Conservation (phyloP, 164 flowering plant species). For the Tinospora cordifolia region DNA sequence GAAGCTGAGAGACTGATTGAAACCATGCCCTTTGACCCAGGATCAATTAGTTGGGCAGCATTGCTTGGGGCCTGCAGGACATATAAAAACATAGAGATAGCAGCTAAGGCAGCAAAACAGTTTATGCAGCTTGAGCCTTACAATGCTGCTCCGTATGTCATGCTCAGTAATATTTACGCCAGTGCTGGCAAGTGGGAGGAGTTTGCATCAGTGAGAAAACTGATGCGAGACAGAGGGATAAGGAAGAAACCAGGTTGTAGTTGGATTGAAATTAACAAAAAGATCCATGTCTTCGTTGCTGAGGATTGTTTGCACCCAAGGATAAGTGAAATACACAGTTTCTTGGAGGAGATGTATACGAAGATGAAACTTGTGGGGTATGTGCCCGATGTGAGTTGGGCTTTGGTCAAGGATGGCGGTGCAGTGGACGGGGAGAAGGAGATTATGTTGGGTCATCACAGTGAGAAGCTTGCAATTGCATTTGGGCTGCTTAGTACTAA, state of each 20-base stretch:
- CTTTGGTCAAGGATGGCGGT: slow-evolving; percentile 47
- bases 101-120: slow-evolving; percentile 53
- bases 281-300: slow-evolving; percentile 61
- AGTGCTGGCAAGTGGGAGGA: slow-evolving; percentile 52
- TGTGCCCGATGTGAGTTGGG: slow-evolving; percentile 59
- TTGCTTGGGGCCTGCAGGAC: slow-evolving; percentile 69
- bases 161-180: slow-evolving; percentile 64
- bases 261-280: slow-evolving; percentile 66
- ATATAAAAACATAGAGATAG: slow-evolving; percentile 62
- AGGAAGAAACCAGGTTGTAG: slow-evolving; percentile 75
- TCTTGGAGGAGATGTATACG: slow-evolving; percentile 44
- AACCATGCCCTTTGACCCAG: slow-evolving; percentile 56
- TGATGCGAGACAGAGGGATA: slow-evolving; percentile 60
- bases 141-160: slow-evolving; percentile 61
- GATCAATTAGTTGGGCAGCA: slow-evolving; percentile 53
- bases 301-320: slow-evolving; percentile 67
- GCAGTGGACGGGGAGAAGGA: slow-evolving; percentile 41
- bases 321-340: slow-evolving; percentile 47
- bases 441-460: slow-evolving; percentile 50
- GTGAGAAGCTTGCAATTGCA: slow-evolving; percentile 82
- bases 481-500: slow-evolving; percentile 59
- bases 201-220: slow-evolving; percentile 32
- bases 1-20: slow-evolving; percentile 62
- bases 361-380: slow-evolving; percentile 61
- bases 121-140: slow-evolving; percentile 48